phyloP scores from a whole-genome alignment of 73 alveolate species.

The Paramecium sexaurelia region DNA sequence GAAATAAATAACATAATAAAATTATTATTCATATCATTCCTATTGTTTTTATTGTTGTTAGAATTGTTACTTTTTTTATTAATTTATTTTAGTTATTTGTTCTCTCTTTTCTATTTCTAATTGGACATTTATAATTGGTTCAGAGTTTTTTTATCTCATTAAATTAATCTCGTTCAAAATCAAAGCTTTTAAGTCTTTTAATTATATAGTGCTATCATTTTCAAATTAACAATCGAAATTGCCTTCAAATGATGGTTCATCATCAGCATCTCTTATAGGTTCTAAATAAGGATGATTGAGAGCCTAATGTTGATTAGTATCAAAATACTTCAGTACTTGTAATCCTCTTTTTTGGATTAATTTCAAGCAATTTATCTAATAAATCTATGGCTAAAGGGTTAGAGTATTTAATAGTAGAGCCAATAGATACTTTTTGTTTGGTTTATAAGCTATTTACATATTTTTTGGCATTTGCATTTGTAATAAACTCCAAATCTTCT shows the following conservation, averaged over 20 bases:
- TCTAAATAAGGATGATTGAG: conserved; percentile 62
- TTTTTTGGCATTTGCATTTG: conserved; percentile 61
- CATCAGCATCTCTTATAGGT: conserved; percentile 64
- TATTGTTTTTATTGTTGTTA: neutral
- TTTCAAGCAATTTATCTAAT: conserved; percentile 60
- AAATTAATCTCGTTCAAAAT: conserved; percentile 58
- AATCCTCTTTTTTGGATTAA: conserved; percentile 63
- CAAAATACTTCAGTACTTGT: conserved; percentile 49
- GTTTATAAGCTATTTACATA: conserved; percentile 54
- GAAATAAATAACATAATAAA: neutral
- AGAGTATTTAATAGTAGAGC: conserved; percentile 26
- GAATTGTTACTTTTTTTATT: neutral
- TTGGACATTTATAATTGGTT: conserved; percentile 26
- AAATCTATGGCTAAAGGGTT: conserved; percentile 65
- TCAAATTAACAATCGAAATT: conserved; percentile 55
- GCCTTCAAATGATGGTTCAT: conserved; percentile 64
- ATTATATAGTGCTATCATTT: conserved; percentile 21
- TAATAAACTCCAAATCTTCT: conserved; percentile 53
- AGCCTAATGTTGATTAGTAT: conserved; percentile 2
- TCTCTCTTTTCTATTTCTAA: conserved; percentile 50
- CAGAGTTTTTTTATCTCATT: conserved; percentile 44
- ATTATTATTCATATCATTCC: conserved; percentile 4
- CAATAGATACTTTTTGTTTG: conserved; percentile 17
- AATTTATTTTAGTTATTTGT: neutral
- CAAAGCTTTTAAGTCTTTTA: conserved; percentile 38